Conservation (phyloP, 495 filamentous ascomycete genomes). For the Hypoxylon cercidicola region DNA sequence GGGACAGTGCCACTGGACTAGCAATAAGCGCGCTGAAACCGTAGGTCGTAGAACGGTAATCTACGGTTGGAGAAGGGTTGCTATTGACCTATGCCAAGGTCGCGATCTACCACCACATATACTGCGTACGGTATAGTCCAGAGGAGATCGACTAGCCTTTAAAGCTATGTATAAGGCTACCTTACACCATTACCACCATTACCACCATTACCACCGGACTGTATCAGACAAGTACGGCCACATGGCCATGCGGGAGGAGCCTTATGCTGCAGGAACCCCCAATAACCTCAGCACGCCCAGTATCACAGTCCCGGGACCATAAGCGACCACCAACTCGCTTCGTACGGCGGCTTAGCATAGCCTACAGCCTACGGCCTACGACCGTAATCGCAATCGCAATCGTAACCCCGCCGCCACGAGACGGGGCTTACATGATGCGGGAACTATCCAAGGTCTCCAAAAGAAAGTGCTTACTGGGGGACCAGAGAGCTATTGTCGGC, state of each 20-base stretch:
- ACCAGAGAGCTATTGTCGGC: constrained; percentile 18
- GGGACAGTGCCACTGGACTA: background rate
- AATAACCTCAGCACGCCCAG: background rate
- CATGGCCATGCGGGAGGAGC: constrained; percentile 39
- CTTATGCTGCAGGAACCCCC: constrained; percentile 32
- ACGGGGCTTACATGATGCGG: constrained; percentile 18
- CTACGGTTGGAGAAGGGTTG: constrained; percentile 10
- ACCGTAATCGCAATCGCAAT: background rate
- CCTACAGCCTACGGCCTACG: background rate
- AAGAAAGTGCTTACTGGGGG: constrained; percentile 40
- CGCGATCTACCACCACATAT: background rate
- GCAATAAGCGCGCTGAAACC: constrained; percentile 26
- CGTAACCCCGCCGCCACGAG: constrained; percentile 24
- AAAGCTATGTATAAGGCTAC: too few species aligned
- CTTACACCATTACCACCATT: too few species aligned
- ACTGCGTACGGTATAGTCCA: background rate
- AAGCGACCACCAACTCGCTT: constrained; percentile 4
- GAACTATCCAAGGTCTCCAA: constrained; percentile 15
- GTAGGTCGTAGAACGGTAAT: background rate
- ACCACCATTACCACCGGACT: too few species aligned
- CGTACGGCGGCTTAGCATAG: constrained; percentile 10
- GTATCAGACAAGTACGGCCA: constrained; percentile 19
- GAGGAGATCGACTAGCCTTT: too few species aligned
- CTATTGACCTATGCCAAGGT: background rate
- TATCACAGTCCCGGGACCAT: constrained; percentile 17